phyloP scores from a whole-genome alignment of 352 stramenopile species.

The Globisporangium sylvaticum region DNA sequence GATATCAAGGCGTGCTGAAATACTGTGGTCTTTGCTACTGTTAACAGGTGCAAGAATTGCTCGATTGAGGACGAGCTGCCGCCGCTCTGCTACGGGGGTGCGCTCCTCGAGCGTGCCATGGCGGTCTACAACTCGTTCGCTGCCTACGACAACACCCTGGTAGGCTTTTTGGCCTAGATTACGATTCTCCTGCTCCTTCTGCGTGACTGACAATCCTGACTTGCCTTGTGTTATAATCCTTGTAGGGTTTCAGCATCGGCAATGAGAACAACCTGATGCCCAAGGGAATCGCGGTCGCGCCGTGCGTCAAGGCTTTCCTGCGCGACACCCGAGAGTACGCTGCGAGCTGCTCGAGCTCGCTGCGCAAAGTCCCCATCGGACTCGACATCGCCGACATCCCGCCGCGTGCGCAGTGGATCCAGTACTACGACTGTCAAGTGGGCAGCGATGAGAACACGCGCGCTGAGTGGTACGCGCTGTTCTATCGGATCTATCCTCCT shows the following conservation, averaged over 20 bases:
- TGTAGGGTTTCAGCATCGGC: slow-evolving; percentile 30
- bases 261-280: slow-evolving; percentile 47
- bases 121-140: slow-evolving; percentile 56
- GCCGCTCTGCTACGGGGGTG: slow-evolving; percentile 42
- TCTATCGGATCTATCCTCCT: no score
- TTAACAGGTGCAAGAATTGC: slow-evolving; percentile 23
- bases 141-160: slow-evolving; percentile 51
- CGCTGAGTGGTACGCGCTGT: slow-evolving; percentile 20
- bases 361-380: slow-evolving; percentile 43
- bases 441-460: slow-evolving; percentile 39
- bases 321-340: slow-evolving; percentile 44
- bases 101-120: slow-evolving; percentile 37
- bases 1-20: background rate
- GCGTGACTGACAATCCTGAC: background rate
- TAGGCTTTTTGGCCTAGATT: background rate
- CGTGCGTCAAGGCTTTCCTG: slow-evolving; percentile 53
- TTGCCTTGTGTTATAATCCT: background rate
- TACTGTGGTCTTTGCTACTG: background rate
- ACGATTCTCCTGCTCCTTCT: background rate
- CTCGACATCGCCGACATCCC: slow-evolving; percentile 42
- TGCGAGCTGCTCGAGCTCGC: slow-evolving; percentile 22
- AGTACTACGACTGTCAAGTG: slow-evolving; percentile 47
- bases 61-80: slow-evolving; percentile 28
- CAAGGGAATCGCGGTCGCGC: slow-evolving; percentile 24
- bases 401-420: slow-evolving; percentile 30